phyloP scores from a whole-genome alignment of 148 eudicot genomes.

The Beta vulgaris region DNA sequence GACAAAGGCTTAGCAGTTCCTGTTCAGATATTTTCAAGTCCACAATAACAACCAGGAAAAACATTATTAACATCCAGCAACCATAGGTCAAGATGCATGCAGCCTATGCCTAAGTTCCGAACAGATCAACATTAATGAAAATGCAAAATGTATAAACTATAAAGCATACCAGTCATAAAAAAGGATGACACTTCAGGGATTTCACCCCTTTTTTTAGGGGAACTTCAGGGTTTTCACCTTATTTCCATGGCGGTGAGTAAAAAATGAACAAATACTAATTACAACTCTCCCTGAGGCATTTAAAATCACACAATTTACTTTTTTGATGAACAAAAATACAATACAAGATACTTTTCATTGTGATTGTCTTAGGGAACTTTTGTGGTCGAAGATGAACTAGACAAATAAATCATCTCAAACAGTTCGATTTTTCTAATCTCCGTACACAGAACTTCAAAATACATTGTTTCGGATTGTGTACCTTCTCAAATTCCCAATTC shows the following conservation, averaged over 20 bases:
- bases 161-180: not conserved
- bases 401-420: not conserved
- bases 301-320: not conserved
- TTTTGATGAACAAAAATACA: not conserved
- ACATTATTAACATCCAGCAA: not conserved
- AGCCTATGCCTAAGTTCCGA: not conserved
- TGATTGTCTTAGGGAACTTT: not conserved
- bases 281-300: not conserved
- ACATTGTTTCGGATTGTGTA: not conserved
- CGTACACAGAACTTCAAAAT: not conserved
- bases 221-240: not conserved
- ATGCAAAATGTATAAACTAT: not conserved
- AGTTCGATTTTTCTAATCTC: not conserved
- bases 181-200: not conserved
- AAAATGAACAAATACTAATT: not conserved
- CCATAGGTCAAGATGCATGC: not conserved
- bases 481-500: not conserved
- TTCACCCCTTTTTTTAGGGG: too few species aligned
- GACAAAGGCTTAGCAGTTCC: not conserved
- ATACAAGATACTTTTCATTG: not conserved
- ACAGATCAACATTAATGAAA: not conserved
- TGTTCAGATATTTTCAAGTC: not conserved
- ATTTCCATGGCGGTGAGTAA: not conserved
- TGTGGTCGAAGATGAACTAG: not conserved
- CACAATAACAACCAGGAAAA: not conserved